These are phyloP conservation scores for Ascobolus immersus DNA, from an alignment of 495 filamentous ascomycete species.

Conservation along the genomic window DNA sequence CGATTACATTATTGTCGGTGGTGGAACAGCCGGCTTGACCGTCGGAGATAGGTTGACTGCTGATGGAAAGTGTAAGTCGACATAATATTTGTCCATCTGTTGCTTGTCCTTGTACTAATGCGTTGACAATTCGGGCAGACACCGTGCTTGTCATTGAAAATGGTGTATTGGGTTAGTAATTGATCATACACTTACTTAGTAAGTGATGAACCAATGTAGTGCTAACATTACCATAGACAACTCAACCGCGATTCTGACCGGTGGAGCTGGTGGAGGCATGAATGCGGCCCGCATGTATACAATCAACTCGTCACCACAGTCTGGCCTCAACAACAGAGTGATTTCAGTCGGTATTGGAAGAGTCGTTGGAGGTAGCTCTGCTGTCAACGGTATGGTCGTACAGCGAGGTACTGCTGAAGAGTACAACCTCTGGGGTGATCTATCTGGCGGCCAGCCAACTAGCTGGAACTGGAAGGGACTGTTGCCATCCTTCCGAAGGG, in stretches of 20 bases:
- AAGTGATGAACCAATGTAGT: background rate
- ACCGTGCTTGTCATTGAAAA: background rate
- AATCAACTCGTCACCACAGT: slow-evolving; percentile 22
- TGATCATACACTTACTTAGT: background rate
- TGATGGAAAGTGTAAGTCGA: slow-evolving; percentile 9
- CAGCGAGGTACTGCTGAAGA: slow-evolving; percentile 20
- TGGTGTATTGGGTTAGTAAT: background rate
- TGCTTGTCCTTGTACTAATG: no score
- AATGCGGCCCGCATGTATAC: slow-evolving; percentile 13
- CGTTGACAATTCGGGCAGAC: background rate
- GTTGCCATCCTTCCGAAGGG: slow-evolving; percentile 23
- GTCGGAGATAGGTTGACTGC: slow-evolving; percentile 24
- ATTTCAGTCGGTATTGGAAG: slow-evolving; percentile 16
- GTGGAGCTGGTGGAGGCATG: slow-evolving; percentile 7
- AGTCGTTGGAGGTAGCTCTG: slow-evolving; percentile 23
- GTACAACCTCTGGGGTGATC: slow-evolving; percentile 23
- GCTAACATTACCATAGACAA: background rate
- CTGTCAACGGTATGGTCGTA: slow-evolving; percentile 24
- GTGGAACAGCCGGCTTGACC: slow-evolving; percentile 24
- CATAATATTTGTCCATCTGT: no score
- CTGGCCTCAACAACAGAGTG: slow-evolving; percentile 16
- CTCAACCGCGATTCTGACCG: background rate
- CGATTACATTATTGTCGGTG: slow-evolving; percentile 28
- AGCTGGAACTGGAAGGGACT: slow-evolving; percentile 24
- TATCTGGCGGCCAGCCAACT: slow-evolving; percentile 16